phyloP scores from a whole-genome alignment of 2,329 filamentous ascomycete species.

The Microdochium nivale region DNA sequence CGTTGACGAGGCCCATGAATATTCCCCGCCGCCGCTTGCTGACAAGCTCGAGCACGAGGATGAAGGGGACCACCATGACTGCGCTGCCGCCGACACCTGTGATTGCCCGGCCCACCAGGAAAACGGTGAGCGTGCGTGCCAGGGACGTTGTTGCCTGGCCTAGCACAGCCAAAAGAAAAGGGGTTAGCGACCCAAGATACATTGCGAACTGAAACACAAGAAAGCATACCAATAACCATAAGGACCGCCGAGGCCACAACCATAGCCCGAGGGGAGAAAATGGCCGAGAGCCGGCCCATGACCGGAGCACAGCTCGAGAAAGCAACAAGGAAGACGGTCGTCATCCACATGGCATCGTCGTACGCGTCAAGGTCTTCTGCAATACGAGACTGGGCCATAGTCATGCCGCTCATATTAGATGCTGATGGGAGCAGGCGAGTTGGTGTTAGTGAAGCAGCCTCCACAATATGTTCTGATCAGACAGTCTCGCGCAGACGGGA shows the following conservation, averaged over 20 bases:
- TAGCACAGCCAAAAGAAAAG: slow-evolving; percentile 52
- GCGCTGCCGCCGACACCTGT: slow-evolving; percentile 64
- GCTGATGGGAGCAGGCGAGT: slow-evolving; percentile 22
- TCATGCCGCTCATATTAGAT: slow-evolving; percentile 71
- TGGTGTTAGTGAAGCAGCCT: neutral
- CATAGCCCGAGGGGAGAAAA: slow-evolving; percentile 62
- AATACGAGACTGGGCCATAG: slow-evolving; percentile 70
- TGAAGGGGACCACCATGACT: slow-evolving; percentile 63
- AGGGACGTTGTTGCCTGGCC: slow-evolving; percentile 42
- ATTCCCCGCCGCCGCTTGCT: slow-evolving; percentile 60
- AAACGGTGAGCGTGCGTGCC: slow-evolving; percentile 49
- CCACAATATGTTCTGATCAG: too few relatives aligned
- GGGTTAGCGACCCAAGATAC: slow-evolving; percentile 1
- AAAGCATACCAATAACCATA: slow-evolving; percentile 4
- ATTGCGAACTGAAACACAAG: neutral
- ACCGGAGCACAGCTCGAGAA: slow-evolving; percentile 59
- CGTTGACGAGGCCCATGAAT: slow-evolving; percentile 66
- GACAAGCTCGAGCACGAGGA: slow-evolving; percentile 68
- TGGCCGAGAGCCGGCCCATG: slow-evolving; percentile 61
- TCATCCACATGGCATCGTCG: slow-evolving; percentile 70
- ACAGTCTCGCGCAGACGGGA: neutral
- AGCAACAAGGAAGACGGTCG: slow-evolving; percentile 60
- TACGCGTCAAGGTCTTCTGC: slow-evolving; percentile 69
- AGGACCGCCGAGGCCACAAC: slow-evolving; percentile 52
- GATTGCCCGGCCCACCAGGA: slow-evolving; percentile 60